These are phyloP conservation scores for Magnaporthales sp. DNA, from an alignment of 2,329 filamentous ascomycete species.

Conservation along the genomic window DNA sequence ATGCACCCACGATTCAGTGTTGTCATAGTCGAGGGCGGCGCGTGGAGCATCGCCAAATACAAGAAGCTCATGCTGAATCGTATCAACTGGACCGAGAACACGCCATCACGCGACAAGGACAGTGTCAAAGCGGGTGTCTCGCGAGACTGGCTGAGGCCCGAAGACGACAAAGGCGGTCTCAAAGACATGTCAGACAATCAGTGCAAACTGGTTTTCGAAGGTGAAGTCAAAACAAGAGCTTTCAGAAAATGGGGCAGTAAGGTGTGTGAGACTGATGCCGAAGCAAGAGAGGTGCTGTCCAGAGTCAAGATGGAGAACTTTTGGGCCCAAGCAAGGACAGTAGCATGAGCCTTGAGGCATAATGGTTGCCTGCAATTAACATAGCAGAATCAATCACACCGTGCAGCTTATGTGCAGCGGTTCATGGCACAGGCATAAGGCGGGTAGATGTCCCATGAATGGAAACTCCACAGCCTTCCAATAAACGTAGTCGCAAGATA, in stretches of 20 bases:
- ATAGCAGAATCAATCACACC: not conserved
- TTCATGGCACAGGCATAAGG: too few relatives aligned
- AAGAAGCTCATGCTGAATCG: conserved; percentile 90
- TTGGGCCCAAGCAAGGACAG: conserved; percentile 77
- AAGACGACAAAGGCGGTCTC: conserved; percentile 68
- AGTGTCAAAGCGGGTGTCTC: conserved; percentile 49
- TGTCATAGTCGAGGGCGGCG: conserved; percentile 84
- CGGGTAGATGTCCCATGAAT: too few relatives aligned
- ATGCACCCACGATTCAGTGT: conserved; percentile 85
- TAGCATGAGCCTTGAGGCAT: not conserved
- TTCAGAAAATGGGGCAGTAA: conserved; percentile 87
- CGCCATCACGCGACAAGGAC: conserved; percentile 54
- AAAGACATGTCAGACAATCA: conserved; percentile 78
- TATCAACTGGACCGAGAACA: conserved; percentile 91
- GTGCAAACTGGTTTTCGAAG: conserved; percentile 82
- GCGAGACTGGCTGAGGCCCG: conserved; percentile 68
- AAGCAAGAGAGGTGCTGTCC: conserved; percentile 72
- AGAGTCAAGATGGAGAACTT: conserved; percentile 90
- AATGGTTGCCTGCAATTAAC: too few relatives aligned
- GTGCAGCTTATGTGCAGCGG: not conserved
- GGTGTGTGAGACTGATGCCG: conserved; percentile 86
- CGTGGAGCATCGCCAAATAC: conserved; percentile 74
- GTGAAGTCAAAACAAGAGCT: conserved; percentile 68
- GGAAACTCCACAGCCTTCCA: too few relatives aligned
- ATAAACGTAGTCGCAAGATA: not conserved